These are phyloP conservation scores for Limonium bicolor DNA, from an alignment of 148 eudicot genomes.

Conservation along the genomic window DNA sequence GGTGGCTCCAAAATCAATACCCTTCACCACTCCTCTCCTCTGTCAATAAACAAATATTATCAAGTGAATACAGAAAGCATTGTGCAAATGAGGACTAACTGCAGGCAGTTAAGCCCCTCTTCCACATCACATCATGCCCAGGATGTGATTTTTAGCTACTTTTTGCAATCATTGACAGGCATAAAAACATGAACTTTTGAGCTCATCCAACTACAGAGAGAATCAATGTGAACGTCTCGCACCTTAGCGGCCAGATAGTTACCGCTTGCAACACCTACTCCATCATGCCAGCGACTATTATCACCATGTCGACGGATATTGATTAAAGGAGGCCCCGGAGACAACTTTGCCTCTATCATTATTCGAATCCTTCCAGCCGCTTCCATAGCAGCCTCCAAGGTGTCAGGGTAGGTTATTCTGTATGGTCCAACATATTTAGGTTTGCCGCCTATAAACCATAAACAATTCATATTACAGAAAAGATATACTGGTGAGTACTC, in stretches of 20 bases:
- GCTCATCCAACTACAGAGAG: too few relatives aligned
- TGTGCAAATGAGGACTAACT: too few relatives aligned
- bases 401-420: slow-evolving; percentile 70
- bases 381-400: slow-evolving; percentile 85
- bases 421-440: slow-evolving; percentile 76
- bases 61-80: too few relatives aligned
- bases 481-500: too few relatives aligned
- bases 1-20: slow-evolving; percentile 85
- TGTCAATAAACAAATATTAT: too few relatives aligned
- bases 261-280: slow-evolving; percentile 94
- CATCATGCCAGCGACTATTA: slow-evolving; percentile 75
- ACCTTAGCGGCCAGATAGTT: slow-evolving; percentile 97
- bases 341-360: slow-evolving; percentile 81
- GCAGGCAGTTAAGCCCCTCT: too few relatives aligned
- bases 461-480: neutral
- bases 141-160: too few relatives aligned
- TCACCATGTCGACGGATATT: slow-evolving; percentile 86
- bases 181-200: too few relatives aligned
- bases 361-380: slow-evolving; percentile 80
- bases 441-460: slow-evolving; percentile 45
- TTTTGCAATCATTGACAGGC: too few relatives aligned
- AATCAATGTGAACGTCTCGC: too few relatives aligned
- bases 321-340: slow-evolving; percentile 86
- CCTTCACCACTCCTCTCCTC: slow-evolving; percentile 88
- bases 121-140: too few relatives aligned